Base-by-base conservation (phyloP, 371 early-diverging fungal species). In the Enterocytospora artemiae region DNA sequence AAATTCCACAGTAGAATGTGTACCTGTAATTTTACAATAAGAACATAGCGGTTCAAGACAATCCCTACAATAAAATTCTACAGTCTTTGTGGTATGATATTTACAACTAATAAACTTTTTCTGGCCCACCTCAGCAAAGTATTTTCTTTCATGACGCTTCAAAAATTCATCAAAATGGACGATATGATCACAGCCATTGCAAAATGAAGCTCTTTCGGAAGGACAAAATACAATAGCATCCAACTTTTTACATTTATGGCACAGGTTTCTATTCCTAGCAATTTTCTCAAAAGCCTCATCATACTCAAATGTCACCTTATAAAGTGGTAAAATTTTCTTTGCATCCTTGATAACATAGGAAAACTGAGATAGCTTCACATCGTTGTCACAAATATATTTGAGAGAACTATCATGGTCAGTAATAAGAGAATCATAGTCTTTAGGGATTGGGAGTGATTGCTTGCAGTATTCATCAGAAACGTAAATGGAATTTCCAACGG, bases 121-220 rank as follows among this genome's bases (percentile, higher is more conserved):
- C 37, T 71, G 74, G 4, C 74, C 76, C 0, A 66, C 68, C 37
- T 75, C 34, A 20, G 66, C 65, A 45, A 75, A 77, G 55, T 77
- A 79, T 24, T 65, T 62, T 44, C 75, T 53, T 24, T 61, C 34
- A 53, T 79, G 79, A 37, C 77, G 62, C 56, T 65, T 69, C 24
- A 71, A 67, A 46, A 79, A 76, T 48, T 61, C 53, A 61, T 77
- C 72, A 25, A 5, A 18, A 48, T 79, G 79, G n/a, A 79, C 70
- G 33, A 60, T 34, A 16, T 60, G 45, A 45, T 79, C 79, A 62
- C 79, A 79, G 3, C 71, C 46, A 24, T 52, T 57, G 57, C 79
- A 79, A 31, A 79, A 76, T 25, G 54, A 58, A 4, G 79, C 79
- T 36, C 76, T 54, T 53, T 79, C 79, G 3, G 79, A 74, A n/a